Evolutionary conservation across 1,284 basidiomycete genomes (phyloP), one percentile per base, ranked within the genome.

Genomic region (Austroboletus novae-zelandiae): DNA sequence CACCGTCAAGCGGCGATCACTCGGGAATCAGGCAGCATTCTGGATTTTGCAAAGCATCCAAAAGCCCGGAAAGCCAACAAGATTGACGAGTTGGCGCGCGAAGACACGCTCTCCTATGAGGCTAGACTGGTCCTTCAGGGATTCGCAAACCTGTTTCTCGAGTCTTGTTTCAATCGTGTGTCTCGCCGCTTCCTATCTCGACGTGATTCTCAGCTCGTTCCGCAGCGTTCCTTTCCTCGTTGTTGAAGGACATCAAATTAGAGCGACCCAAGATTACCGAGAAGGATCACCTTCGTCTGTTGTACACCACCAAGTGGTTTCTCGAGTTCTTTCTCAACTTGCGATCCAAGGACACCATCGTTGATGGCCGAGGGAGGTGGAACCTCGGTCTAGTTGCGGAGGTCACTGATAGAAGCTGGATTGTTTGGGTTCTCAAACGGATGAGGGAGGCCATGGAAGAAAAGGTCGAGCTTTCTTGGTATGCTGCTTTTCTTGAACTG

Each of bases 201-300:
- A 20, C 44, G 18, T 36, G 39, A 37, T 57, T 54, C 55, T 59
- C 30, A 56, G 43, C 31, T 48, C 42, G 20, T 13, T 17, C 13
- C 45, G 25, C 64, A 96, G 93, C 83, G 25, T 94, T 97, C 70
- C 79, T 97, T 48, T 74, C 81, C 4, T 84, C 84, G 1, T 73
- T 97, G n/a, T 71, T 97, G 49, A 94, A 89, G 67, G 94, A 98
- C 62, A 96, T 98, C 66, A 84, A 87, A 53, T 90, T 91, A 57
- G 94, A 98, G 67, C 78, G 93, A 23, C 79, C 85, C 30, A 95
- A 95, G 68, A 86, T 97, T 50, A 86, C 87, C 1, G 91, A 94
- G 61, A 91, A 93, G 57, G 94, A 97, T 67, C 89, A 92, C 61
- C 77, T 94, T 40, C 84, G 94, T 2, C 76, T 94, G 8, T 77